Conservation (phyloP, 2,329 filamentous ascomycete species). For the Aureobasidium sp. region DNA sequence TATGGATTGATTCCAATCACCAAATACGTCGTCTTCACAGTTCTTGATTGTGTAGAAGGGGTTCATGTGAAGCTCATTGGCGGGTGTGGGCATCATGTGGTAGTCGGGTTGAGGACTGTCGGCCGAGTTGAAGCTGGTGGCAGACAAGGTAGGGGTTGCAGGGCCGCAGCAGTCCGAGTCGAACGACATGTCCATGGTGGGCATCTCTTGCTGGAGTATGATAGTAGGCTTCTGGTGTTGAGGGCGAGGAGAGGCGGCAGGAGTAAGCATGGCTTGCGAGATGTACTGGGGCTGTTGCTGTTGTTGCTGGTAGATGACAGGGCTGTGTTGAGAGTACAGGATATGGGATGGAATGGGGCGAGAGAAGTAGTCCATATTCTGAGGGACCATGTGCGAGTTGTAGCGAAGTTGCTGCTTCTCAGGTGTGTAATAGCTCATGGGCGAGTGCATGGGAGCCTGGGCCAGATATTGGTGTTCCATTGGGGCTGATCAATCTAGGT, state of each 20-base stretch:
- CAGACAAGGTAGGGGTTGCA: conserved; percentile 78
- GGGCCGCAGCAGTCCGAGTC: conserved; percentile 78
- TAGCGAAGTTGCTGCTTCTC: conserved; percentile 34
- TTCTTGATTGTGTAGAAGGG: conserved; percentile 61
- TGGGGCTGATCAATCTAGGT: conserved; percentile 11
- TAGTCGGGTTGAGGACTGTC: too few relatives aligned
- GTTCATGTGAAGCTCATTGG: conserved; percentile 73
- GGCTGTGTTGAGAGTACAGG: conserved; percentile 18
- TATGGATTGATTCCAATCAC: conserved; percentile 67
- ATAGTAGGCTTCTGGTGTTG: conserved; percentile 70
- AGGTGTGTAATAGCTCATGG: conserved; percentile 82
- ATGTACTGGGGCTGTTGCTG: conserved; percentile 49
- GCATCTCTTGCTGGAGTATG: conserved; percentile 50
- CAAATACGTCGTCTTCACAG: conserved; percentile 60
- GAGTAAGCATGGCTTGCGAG: conserved; percentile 58
- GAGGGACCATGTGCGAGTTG: conserved; percentile 37
- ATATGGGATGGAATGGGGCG: conserved; percentile 15
- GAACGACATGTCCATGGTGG: too few relatives aligned
- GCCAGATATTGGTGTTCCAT: conserved; percentile 27
- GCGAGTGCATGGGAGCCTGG: conserved; percentile 53
- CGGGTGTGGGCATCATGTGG: conserved; percentile 72
- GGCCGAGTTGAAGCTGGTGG: conserved; percentile 74
- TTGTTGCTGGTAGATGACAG: conserved; percentile 31
- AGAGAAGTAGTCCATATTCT: conserved; percentile 35
- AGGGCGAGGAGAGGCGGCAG: conserved; percentile 67